Percentiles rank a stretch among this genome's conserved stretches.
Conservation (phyloP, 805 yeast genomes). For the Metschnikowia lachancei region DNA sequence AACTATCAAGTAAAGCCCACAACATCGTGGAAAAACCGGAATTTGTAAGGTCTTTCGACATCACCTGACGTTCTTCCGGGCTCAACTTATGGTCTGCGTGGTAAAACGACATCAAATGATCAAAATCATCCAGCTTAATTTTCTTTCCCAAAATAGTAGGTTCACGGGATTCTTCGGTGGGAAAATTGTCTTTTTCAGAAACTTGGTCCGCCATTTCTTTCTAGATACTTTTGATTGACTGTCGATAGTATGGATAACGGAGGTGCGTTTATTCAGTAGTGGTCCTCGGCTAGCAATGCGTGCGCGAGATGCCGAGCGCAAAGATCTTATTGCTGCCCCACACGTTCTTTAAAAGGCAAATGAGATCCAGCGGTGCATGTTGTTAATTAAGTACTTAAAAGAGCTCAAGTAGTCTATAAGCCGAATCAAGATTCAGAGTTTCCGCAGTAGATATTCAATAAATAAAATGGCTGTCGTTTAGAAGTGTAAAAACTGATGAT, state of each 20-base stretch:
- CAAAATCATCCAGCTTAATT: constrained; percentile 35
- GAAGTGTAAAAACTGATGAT: not conserved
- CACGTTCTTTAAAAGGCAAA: not conserved
- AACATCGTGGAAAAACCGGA: constrained; percentile 34
- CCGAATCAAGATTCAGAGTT: too few species aligned
- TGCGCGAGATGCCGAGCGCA: not conserved
- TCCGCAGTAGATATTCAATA: too few species aligned
- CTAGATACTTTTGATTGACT: not conserved
- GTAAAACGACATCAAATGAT: constrained; percentile 45
- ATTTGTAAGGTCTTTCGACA: constrained; percentile 38
- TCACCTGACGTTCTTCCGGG: constrained; percentile 39
- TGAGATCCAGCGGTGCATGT: too few species aligned
- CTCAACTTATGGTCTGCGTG: constrained; percentile 46
- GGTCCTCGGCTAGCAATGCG: not conserved
- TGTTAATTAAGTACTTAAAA: too few species aligned
- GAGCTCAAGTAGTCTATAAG: too few species aligned
- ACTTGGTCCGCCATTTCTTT: constrained; percentile 3
- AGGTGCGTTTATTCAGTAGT: not conserved
- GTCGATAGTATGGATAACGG: not conserved
- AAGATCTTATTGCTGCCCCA: not conserved
- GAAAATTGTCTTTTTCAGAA: not conserved
- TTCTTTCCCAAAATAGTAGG: constrained; percentile 18
- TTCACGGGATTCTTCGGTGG: constrained; percentile 1
- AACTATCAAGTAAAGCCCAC: constrained; percentile 44
- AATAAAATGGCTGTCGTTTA: not conserved